Base-by-base conservation (phyloP, 208 protist genomes). In the Sergeia podlipaevii region DNA sequence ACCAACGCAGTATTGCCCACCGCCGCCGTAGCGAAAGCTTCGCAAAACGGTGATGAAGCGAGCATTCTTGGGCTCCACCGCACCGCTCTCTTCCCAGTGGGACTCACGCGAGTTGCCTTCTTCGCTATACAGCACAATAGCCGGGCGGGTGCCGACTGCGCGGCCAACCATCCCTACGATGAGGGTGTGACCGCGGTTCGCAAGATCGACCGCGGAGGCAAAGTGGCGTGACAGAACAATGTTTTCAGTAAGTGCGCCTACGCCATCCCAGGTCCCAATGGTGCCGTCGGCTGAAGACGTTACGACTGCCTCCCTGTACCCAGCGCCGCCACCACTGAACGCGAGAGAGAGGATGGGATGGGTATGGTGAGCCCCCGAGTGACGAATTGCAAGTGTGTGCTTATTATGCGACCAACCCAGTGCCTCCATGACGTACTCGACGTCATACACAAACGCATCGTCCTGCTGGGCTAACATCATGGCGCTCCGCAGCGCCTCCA, bases 391-490 rank as follows among this genome's bases (percentile, higher is more conserved):
- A 27, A 85, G 62, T 33, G 58, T 24, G 11, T 73, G 68, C 54
- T 89, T 91, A 63, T 80, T 90, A 53, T 80, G 72, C 15, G 66
- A 80, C 80, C 85, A 83, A 3, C 88, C 88, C 32, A 95, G 77
- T 1, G 76, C 67, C 44, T 91, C 84, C 64, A 89, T 77, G 18
- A 95, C 87, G 56, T 95, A 95, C 54, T 95, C 83, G 28, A 91
- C 80, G 47, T 95, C 88, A 63, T 95, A 95, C 18, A 83, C 45
- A 46, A 91, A 95, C 20, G 70, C 68, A 37, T 91, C 84, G 44
- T 89, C 81, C 43, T 84, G 64, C 67, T 91, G 88, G 11, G 74
- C 79, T 34, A 56, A 67, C 11, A 55, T 69, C 15, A 90, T 65
- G 18, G 81, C 72, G 10, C 21, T 37, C 21, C 81, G 73, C 6